Percentiles rank a stretch among this genome's conserved stretches.
Conservation (phyloP, 2,329 filamentous ascomycete genomes). For the Neurospora crassa region DNA sequence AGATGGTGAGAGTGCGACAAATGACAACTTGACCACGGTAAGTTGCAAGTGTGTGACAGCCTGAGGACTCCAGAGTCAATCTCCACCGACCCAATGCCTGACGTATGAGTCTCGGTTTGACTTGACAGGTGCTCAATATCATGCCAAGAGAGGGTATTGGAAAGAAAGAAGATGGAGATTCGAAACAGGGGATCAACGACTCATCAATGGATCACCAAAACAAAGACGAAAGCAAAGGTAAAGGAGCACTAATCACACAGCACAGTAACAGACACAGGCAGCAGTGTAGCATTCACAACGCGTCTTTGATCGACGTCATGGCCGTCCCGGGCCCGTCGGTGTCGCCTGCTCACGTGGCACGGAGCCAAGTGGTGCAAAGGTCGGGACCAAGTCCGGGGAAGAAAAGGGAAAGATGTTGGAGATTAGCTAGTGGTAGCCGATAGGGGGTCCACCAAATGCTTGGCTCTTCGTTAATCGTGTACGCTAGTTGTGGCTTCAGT, state of each 20-base stretch:
- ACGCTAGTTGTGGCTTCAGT: background rate
- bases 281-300: background rate
- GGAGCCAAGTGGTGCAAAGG: background rate
- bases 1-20: background rate
- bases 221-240: background rate
- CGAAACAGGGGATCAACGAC: background rate
- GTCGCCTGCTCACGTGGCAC: conserved; percentile 5
- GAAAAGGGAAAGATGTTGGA: too few species aligned
- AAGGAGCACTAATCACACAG: too few species aligned
- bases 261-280: background rate
- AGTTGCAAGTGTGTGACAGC: background rate
- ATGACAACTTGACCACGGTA: background rate
- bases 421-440: too few species aligned
- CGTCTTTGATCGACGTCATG: conserved; percentile 1
- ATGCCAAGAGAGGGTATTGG: background rate
- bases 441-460: background rate
- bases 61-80: background rate
- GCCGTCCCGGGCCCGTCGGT: background rate
- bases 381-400: background rate
- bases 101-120: background rate
- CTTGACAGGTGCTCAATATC: background rate
- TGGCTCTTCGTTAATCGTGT: background rate
- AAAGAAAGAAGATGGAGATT: background rate
- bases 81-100: background rate
- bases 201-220: background rate